Percentiles rank a stretch among this genome's conserved stretches.
Evolutionary conservation across 2,329 filamentous ascomycete genomes (phyloP).

Genomic region (Fusarium phyllophilum): DNA sequence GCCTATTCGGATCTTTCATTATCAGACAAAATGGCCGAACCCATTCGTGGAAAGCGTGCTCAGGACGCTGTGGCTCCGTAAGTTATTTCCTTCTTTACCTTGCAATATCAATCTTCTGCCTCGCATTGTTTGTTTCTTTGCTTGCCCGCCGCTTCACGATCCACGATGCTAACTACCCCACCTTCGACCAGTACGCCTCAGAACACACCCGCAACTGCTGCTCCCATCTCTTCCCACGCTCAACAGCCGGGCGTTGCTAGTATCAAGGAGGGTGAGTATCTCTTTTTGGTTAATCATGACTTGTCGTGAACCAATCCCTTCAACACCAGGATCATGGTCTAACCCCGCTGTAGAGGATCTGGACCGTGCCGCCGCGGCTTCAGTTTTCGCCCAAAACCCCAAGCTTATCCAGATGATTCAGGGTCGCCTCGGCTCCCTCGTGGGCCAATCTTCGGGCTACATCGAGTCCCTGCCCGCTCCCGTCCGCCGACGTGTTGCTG

Average conservation of each 20-base stretch:
- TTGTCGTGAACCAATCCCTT: conserved; percentile 14
- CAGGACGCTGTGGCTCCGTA: conserved; percentile 68
- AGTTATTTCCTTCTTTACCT: conserved; percentile 49
- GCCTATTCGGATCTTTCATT: conserved; percentile 40
- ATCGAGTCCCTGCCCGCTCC: conserved; percentile 92
- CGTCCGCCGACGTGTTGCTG: conserved; percentile 92
- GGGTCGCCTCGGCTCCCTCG: conserved; percentile 90
- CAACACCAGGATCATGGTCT: conserved; percentile 15
- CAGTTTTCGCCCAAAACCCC: conserved; percentile 95
- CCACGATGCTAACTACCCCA: conserved; percentile 53
- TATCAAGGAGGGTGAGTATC: conserved; percentile 91
- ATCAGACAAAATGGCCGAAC: conserved; percentile 66
- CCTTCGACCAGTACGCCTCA: conserved; percentile 86
- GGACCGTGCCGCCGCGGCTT: conserved; percentile 86
- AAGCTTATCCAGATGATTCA: conserved; percentile 97
- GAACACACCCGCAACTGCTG: conserved; percentile 95
- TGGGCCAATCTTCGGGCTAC: conserved; percentile 96
- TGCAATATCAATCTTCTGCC: conserved; percentile 17
- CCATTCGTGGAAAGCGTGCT: conserved; percentile 71
- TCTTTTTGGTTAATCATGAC: background rate
- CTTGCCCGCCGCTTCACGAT: conserved; percentile 33
- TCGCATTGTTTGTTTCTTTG: conserved; percentile 32
- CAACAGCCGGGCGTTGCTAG: conserved; percentile 93
- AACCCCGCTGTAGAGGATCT: conserved; percentile 76
- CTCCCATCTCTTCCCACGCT: conserved; percentile 96